phyloP scores from a whole-genome alignment of 192 early-diverging fungal genomes.

The Coemansia sp. region DNA sequence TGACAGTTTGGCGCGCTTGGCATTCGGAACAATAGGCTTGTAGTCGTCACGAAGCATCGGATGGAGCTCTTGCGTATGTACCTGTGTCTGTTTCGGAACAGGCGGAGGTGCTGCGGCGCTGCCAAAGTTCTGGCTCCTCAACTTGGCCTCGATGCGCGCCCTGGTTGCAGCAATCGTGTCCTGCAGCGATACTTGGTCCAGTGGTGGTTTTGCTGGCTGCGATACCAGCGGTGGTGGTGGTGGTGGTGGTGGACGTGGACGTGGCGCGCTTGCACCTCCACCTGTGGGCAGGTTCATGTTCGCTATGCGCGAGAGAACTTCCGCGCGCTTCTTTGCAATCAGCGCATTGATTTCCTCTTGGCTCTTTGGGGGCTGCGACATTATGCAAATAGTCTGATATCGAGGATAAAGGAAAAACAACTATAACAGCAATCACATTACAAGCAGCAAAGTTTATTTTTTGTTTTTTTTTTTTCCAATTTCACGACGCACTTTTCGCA shows the following conservation, averaged over 20 bases:
- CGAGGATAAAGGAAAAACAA: no score
- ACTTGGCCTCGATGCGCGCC: slow-evolving; percentile 34
- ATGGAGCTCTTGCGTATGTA: slow-evolving; percentile 26
- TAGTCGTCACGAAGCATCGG: slow-evolving; percentile 46
- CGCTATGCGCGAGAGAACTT: slow-evolving; percentile 68
- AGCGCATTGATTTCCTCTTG: slow-evolving; percentile 37
- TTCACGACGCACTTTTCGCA: no score
- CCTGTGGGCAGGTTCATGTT: slow-evolving; percentile 47
- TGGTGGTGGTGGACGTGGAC: neutral
- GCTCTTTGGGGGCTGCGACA: slow-evolving; percentile 9
- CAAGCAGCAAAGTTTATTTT: no score
- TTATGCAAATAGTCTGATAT: neutral
- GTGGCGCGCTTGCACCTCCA: neutral
- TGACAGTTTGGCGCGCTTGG: slow-evolving; percentile 34
- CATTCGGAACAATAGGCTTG: slow-evolving; percentile 32
- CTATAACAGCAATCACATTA: no score
- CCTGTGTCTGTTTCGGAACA: slow-evolving; percentile 7
- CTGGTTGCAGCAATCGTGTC: slow-evolving; percentile 38
- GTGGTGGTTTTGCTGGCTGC: slow-evolving; percentile 10
- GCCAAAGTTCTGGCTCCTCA: slow-evolving; percentile 20
- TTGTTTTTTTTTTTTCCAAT: no score
- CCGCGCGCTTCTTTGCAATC: slow-evolving; percentile 58
- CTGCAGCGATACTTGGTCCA: slow-evolving; percentile 14
- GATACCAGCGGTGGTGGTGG: neutral
- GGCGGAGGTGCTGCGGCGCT: slow-evolving; percentile 4